Conservation (phyloP, 495 filamentous ascomycete species). For the Glutinoglossum americanum region DNA sequence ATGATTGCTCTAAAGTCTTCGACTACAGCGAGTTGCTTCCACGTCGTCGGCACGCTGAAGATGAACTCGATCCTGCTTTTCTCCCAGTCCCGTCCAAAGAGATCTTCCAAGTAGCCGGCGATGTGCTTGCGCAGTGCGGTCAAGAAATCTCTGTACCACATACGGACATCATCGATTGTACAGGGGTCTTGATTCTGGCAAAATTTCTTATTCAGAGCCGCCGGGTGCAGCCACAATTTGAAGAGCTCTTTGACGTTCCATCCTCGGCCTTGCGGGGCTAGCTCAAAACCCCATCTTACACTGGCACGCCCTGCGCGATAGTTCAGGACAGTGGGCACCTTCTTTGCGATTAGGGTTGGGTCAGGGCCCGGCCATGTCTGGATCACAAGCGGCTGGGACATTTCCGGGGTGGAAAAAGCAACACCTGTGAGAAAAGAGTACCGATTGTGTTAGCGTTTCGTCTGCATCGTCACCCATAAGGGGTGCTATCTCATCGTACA, state of each 20-base stretch:
- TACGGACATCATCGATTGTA: conserved; percentile 12
- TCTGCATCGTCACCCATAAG: too few species aligned
- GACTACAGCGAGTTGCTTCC: conserved; percentile 12
- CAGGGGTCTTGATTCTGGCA: too few species aligned
- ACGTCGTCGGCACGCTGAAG: conserved; percentile 21
- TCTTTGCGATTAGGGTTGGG: background rate
- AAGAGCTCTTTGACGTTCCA: too few species aligned
- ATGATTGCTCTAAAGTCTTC: conserved; percentile 14
- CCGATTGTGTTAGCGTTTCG: too few species aligned
- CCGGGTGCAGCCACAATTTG: too few species aligned
- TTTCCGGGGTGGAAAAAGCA: background rate
- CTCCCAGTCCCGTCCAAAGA: conserved; percentile 12
- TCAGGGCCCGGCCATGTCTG: background rate
- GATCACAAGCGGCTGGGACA: background rate
- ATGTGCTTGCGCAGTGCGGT: conserved; percentile 16
- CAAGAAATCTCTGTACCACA: conserved; percentile 18
- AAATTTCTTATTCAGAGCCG: too few species aligned
- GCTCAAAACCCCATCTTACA: too few species aligned
- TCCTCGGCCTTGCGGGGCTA: too few species aligned
- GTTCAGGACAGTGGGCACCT: background rate
- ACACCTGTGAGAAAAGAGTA: too few species aligned
- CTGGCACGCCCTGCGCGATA: background rate
- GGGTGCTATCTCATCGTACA: background rate
- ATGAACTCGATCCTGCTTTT: conserved; percentile 17
- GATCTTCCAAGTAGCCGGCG: background rate